phyloP scores from a whole-genome alignment of 1,139 yeast genomes.

The Suhomyces choctaworum region DNA sequence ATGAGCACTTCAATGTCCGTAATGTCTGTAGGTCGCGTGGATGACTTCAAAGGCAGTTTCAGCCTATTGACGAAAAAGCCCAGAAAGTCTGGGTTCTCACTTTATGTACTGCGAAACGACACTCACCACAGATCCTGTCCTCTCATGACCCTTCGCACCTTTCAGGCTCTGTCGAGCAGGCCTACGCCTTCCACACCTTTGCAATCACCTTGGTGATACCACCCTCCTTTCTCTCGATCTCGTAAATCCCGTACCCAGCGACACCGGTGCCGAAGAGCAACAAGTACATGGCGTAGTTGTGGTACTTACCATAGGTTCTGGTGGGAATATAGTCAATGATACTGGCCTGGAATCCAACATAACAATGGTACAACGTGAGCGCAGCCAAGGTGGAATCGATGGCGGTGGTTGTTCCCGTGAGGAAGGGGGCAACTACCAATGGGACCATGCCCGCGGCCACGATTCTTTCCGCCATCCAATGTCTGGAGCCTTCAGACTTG shows the following conservation, averaged over 20 bases:
- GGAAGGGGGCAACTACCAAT: conserved; percentile 60
- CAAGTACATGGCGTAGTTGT: conserved; percentile 60
- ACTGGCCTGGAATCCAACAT: conserved; percentile 74
- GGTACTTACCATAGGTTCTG: conserved; percentile 70
- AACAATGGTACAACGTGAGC: conserved; percentile 60
- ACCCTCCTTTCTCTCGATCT: conserved; percentile 61
- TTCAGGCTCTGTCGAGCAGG: too few species aligned
- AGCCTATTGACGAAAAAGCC: too few species aligned
- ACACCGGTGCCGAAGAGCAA: conserved; percentile 63
- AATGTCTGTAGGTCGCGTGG: too few species aligned
- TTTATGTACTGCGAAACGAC: too few species aligned
- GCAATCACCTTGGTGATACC: conserved; percentile 39
- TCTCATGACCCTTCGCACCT: too few species aligned
- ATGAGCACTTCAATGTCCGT: too few species aligned
- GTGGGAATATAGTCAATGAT: conserved; percentile 76
- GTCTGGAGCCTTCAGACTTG: conserved; percentile 63
- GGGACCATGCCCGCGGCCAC: conserved; percentile 65
- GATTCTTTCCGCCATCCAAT: conserved; percentile 70
- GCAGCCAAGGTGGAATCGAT: conserved; percentile 60
- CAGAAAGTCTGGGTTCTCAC: too few species aligned
- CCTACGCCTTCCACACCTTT: conserved; percentile 43
- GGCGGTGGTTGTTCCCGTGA: conserved; percentile 53
- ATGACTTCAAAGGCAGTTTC: too few species aligned
- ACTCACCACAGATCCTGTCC: too few species aligned
- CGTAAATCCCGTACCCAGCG: conserved; percentile 67